These are phyloP conservation scores for Pezizomycotina sp. DNA, from an alignment of 2,329 filamentous ascomycete species.

Conservation along the genomic window DNA sequence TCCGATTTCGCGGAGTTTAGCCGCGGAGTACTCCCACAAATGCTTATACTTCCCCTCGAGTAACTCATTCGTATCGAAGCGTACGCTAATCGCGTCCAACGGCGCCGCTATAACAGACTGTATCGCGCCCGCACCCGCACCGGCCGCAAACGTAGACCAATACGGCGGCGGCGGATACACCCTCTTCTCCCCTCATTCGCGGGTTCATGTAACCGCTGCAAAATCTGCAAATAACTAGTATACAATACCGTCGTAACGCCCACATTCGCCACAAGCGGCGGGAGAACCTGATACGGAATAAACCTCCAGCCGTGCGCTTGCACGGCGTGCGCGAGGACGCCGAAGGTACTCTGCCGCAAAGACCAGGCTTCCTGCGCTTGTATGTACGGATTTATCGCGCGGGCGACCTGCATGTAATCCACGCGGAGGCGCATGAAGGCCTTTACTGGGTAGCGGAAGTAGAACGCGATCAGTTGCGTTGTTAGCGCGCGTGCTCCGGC, in stretches of 20 bases:
- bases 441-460: conserved; percentile 80
- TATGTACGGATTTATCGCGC: conserved; percentile 38
- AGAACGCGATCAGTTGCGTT: conserved; percentile 71
- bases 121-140: conserved; percentile 49
- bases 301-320: conserved; percentile 56
- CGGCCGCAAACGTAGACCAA: conserved; percentile 49
- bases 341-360: conserved; percentile 50
- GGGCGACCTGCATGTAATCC: conserved; percentile 38
- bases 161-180: conserved; percentile 54
- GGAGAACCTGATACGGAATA: conserved; percentile 59
- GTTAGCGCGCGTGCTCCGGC: conserved; percentile 46
- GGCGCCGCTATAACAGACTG: conserved; percentile 59
- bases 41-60: conserved; percentile 40
- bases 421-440: conserved; percentile 82
- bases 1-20: conserved; percentile 56
- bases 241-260: conserved; percentile 59
- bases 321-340: conserved; percentile 50
- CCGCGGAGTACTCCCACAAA: conserved; percentile 56
- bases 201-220: conserved; percentile 49
- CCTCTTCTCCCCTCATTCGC: conserved; percentile 41
- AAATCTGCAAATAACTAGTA: conserved; percentile 55
- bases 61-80: conserved; percentile 46
- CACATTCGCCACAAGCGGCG: conserved; percentile 57
- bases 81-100: conserved; percentile 56
- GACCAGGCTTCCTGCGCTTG: conserved; percentile 35